phyloP scores from a whole-genome alignment of 192 early-diverging fungal genomes.

The Coemansia biformis region DNA sequence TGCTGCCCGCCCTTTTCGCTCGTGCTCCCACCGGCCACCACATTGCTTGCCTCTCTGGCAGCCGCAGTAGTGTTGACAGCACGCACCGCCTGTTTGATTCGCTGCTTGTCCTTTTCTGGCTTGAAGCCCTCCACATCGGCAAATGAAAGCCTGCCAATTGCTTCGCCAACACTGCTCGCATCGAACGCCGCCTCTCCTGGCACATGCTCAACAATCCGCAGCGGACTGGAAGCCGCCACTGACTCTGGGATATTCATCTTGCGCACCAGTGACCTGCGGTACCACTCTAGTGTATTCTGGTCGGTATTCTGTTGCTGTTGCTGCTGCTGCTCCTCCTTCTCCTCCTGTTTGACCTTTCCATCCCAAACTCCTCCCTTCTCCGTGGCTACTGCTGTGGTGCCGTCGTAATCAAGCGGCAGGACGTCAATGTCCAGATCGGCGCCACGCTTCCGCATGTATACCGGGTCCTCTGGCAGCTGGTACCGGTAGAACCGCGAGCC shows the following conservation, averaged over 20 bases:
- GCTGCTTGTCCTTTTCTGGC: conserved; percentile 21
- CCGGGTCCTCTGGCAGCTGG: conserved; percentile 71
- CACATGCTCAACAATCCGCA: conserved; percentile 32
- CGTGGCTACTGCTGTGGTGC: background rate
- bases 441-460: conserved; percentile 56
- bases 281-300: conserved; percentile 14
- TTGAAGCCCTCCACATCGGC: conserved; percentile 47
- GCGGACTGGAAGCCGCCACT: conserved; percentile 18
- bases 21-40: too few relatives aligned
- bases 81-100: conserved; percentile 23
- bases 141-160: conserved; percentile 27
- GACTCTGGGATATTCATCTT: conserved; percentile 33
- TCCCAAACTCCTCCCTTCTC: background rate
- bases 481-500: conserved; percentile 62
- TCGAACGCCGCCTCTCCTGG: conserved; percentile 4
- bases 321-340: background rate
- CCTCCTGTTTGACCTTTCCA: background rate
- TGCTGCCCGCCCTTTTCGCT: background rate
- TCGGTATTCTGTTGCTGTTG: background rate
- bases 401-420: conserved; percentile 10
- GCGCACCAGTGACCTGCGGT: conserved; percentile 22
- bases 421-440: conserved; percentile 15
- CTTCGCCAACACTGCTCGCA: conserved; percentile 17
- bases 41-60: background rate
- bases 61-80: background rate